These are phyloP conservation scores for Salix koriyanagi DNA, from an alignment of 345 rosid species.

Conservation along the genomic window DNA sequence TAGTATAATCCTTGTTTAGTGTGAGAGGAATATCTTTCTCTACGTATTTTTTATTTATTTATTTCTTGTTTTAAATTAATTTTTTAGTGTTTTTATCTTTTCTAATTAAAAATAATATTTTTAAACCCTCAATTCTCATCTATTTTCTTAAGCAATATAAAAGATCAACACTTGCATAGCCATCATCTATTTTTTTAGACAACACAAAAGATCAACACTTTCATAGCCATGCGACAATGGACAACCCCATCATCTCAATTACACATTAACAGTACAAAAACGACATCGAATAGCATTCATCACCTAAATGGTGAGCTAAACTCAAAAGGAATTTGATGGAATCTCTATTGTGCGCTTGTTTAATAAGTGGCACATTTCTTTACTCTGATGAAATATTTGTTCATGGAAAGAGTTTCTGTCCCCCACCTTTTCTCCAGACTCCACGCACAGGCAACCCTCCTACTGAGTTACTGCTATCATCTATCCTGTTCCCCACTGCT, in stretches of 20 bases:
- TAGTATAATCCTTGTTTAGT: no score
- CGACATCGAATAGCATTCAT: background rate
- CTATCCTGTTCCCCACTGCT: conserved; percentile 17
- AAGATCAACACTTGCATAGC: background rate
- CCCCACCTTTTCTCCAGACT: conserved; percentile 72
- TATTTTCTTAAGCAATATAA: no score
- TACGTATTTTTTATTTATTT: no score
- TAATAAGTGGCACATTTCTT: background rate
- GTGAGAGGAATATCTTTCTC: no score
- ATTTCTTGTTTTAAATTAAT: no score
- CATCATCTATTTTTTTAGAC: no score
- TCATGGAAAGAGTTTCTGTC: conserved; percentile 51
- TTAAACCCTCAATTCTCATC: no score
- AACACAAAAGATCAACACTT: no score
- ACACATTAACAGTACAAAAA: background rate
- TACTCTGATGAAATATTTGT: background rate
- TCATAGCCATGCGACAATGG: background rate
- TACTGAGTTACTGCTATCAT: conserved; percentile 26
- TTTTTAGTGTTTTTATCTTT: no score
- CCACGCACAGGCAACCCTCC: conserved; percentile 53
- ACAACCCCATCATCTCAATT: background rate
- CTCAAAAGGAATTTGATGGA: background rate
- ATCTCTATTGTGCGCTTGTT: background rate
- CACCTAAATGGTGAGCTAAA: background rate
- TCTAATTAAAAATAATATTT: no score